A percentile compares a stretch with the other conserved stretches of the same genome.
phyloP scores from a whole-genome alignment of 495 filamentous ascomycete genomes.

The Podospora fimiseda region DNA sequence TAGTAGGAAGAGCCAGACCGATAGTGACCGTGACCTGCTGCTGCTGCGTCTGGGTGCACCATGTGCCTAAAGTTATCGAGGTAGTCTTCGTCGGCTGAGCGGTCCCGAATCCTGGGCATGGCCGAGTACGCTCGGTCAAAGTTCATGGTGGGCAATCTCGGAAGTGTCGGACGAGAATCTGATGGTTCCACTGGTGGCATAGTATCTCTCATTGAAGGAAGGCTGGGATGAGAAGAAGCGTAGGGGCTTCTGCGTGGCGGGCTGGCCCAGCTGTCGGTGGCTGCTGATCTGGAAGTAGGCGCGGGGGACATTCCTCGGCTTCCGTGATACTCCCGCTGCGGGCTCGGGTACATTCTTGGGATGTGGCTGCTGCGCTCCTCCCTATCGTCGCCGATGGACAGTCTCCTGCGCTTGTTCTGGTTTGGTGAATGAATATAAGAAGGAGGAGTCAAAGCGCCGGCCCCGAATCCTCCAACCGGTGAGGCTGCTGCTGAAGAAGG shows the following conservation, averaged over 20 bases:
- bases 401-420: constrained; percentile 31
- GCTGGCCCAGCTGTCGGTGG: constrained; percentile 24
- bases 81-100: constrained; percentile 17
- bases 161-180: constrained; percentile 23
- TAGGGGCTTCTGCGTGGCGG: constrained; percentile 26
- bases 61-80: constrained; percentile 19
- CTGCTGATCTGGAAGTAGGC: constrained; percentile 12
- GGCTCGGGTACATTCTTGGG: constrained; percentile 29
- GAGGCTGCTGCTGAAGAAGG: constrained; percentile 20
- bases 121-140: constrained; percentile 18
- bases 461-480: constrained; percentile 15
- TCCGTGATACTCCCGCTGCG: constrained; percentile 17
- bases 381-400: constrained; percentile 24
- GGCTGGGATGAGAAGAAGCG: constrained; percentile 9
- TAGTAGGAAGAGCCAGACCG: constrained; percentile 14
- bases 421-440: constrained; percentile 34
- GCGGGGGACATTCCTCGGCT: constrained; percentile 20
- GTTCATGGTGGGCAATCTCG: constrained; percentile 25
- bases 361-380: constrained; percentile 26
- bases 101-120: constrained; percentile 15
- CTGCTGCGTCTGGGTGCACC: constrained; percentile 11
- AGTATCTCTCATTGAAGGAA: constrained; percentile 22
- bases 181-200: constrained; percentile 16
- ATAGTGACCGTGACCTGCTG: constrained; percentile 14
- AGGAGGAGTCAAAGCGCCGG: constrained; percentile 21